Evolutionary conservation across 1,284 basidiomycete genomes (phyloP).

Genomic region (Ustilago shanxiensis): DNA sequence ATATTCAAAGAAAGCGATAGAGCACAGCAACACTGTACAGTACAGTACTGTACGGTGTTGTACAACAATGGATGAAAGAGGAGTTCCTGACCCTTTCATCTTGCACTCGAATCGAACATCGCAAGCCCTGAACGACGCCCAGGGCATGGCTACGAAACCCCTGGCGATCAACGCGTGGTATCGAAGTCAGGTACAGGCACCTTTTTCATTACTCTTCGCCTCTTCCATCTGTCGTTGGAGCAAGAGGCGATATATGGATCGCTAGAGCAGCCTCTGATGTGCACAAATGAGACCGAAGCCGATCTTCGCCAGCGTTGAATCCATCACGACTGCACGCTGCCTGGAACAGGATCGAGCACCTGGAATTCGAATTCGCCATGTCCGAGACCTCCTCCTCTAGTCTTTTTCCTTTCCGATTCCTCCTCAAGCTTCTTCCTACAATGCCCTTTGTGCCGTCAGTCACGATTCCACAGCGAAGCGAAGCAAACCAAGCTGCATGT

Average conservation of each 20-base stretch:
- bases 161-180: constrained; percentile 1
- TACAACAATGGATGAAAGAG: too few species aligned
- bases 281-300: neutral
- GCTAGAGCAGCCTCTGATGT: too few species aligned
- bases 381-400: neutral
- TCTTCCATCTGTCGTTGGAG: too few species aligned
- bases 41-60: too few species aligned
- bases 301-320: neutral
- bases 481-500: constrained; percentile 14
- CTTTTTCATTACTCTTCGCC: too few species aligned
- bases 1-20: neutral
- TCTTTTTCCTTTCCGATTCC: neutral
- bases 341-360: too few species aligned
- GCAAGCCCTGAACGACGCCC: neutral
- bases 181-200: neutral
- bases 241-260: too few species aligned
- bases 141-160: neutral
- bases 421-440: neutral
- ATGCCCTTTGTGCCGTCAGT: too few species aligned
- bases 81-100: neutral
- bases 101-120: too few species aligned
- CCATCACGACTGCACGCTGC: neutral
- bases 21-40: too few species aligned
- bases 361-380: neutral
- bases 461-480: constrained; percentile 1